Evolutionary conservation across 2,329 filamentous ascomycete species (phyloP).

Genomic region (Coniochaeta sp.): DNA sequence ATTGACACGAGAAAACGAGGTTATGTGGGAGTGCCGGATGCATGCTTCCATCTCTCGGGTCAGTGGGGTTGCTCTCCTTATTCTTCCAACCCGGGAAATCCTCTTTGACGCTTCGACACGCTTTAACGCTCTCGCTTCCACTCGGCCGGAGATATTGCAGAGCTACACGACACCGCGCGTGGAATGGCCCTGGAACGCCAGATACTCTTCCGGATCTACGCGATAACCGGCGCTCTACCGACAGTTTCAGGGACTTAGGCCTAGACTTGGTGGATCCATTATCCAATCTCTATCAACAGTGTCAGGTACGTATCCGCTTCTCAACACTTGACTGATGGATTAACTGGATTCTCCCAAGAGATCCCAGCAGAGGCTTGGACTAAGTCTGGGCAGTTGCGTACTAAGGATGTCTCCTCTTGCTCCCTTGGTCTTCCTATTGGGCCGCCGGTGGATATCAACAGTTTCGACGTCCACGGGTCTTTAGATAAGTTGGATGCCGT

Average conservation of each 20-base stretch:
- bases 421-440: not conserved
- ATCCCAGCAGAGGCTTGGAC: not conserved
- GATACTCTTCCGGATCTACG: not conserved
- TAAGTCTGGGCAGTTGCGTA: not conserved
- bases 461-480: not conserved
- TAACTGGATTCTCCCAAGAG: not conserved
- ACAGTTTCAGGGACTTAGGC: no score
- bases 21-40: not conserved
- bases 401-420: not conserved
- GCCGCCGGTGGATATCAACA: not conserved
- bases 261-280: not conserved
- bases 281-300: not conserved
- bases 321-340: not conserved
- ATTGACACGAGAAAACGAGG: not conserved
- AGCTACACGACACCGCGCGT: slow-evolving; percentile 7
- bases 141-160: slow-evolving; percentile 17
- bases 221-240: slow-evolving; percentile 1
- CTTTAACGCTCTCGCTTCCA: slow-evolving; percentile 14
- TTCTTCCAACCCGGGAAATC: slow-evolving; percentile 16
- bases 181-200: not conserved
- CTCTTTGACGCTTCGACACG: slow-evolving; percentile 12
- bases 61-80: not conserved
- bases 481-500: not conserved
- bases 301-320: not conserved
- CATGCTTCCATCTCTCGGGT: not conserved